A percentile compares a stretch with the other conserved stretches of the same genome.
phyloP scores from a whole-genome alignment of 177 flowering plant species.

The Viscum album region DNA sequence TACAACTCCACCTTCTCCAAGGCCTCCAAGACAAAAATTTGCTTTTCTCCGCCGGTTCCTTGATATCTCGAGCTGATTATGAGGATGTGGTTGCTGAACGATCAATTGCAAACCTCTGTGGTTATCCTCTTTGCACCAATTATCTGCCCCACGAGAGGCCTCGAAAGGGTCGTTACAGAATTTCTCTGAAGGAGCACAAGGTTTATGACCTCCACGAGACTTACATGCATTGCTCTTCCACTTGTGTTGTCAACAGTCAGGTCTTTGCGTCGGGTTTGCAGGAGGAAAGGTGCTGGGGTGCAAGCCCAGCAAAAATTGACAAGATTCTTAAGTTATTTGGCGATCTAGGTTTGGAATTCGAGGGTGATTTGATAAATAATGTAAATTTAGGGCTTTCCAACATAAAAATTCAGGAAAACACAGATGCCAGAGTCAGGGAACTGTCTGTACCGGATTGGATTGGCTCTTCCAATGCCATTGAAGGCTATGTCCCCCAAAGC shows the following conservation, averaged over 20 bases:
- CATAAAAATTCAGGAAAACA: constrained; percentile 58
- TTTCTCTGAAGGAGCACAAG: constrained; percentile 70
- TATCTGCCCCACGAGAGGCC: constrained; percentile 32
- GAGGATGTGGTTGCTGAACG: constrained; percentile 77
- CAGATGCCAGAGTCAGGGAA: constrained; percentile 29
- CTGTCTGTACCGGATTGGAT: constrained; percentile 47
- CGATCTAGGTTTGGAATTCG: constrained; percentile 21
- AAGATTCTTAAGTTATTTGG: constrained; percentile 49
- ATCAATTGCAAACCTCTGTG: constrained; percentile 45
- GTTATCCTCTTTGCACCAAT: constrained; percentile 69
- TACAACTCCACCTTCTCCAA: constrained; percentile 58
- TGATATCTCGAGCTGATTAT: constrained; percentile 55
- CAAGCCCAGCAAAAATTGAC: constrained; percentile 27
- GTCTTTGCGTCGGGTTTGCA: constrained; percentile 44
- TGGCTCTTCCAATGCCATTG: constrained; percentile 81
- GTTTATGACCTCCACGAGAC: constrained; percentile 70
- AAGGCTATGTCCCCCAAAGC: constrained; percentile 71
- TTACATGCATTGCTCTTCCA: constrained; percentile 49
- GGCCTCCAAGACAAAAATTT: constrained; percentile 43
- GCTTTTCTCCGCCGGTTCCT: constrained; percentile 54
- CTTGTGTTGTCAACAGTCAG: constrained; percentile 49
- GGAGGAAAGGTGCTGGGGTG: constrained; percentile 33
- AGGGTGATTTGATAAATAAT: constrained; percentile 22
- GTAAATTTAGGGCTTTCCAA: constrained; percentile 35
- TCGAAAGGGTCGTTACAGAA: constrained; percentile 49